These are phyloP conservation scores for Cryptosporidium baileyi DNA, from an alignment of 169 alveolate species.

Conservation along the genomic window DNA sequence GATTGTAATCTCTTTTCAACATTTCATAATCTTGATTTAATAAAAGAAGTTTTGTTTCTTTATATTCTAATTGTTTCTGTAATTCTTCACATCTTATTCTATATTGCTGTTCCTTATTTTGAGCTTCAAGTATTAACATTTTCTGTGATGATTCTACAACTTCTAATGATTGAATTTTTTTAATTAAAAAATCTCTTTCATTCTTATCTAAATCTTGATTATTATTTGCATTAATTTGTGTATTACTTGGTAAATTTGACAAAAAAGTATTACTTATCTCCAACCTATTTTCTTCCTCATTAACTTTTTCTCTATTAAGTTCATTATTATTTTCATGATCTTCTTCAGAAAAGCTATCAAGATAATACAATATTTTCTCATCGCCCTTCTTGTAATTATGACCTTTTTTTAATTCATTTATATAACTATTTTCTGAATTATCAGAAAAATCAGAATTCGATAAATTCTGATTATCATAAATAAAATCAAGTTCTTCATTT, in stretches of 20 bases:
- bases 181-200: slow-evolving; percentile 31
- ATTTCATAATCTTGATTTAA: slow-evolving; percentile 51
- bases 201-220: background rate
- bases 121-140: slow-evolving; percentile 56
- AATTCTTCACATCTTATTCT: slow-evolving; percentile 61
- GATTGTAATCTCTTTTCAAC: slow-evolving; percentile 16
- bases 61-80: slow-evolving; percentile 54
- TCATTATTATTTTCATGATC: background rate
- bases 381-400: slow-evolving; percentile 1
- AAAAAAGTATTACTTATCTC: slow-evolving; percentile 24
- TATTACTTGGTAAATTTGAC: slow-evolving; percentile 8
- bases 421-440: background rate
- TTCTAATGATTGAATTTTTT: slow-evolving; percentile 45
- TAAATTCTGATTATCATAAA: background rate
- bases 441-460: slow-evolving; percentile 12
- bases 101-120: slow-evolving; percentile 58
- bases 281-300: background rate
- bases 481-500: background rate
- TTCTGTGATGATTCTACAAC: slow-evolving; percentile 68
- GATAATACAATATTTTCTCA: slow-evolving; percentile 17
- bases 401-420: background rate
- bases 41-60: slow-evolving; percentile 49
- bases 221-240: background rate
- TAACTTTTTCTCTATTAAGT: background rate
- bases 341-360: background rate